Evolutionary conservation across 1,139 yeast species (phyloP).

Genomic region (Diutina catenulata): DNA sequence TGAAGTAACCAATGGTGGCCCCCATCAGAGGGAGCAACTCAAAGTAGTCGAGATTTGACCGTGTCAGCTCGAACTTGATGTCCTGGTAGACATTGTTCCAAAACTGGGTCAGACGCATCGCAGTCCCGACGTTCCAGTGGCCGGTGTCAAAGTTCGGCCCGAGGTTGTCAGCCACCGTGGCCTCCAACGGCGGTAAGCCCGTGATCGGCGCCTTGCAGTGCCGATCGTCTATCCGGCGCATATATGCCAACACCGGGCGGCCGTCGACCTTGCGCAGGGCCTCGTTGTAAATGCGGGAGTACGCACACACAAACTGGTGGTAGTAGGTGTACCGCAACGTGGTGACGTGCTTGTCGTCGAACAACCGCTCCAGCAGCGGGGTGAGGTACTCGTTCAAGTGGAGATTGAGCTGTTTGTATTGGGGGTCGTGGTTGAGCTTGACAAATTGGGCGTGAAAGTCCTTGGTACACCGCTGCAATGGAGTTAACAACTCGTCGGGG

Average conservation of each 20-base stretch:
- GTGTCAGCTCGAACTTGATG: slow-evolving; percentile 7
- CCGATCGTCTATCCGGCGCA: not conserved
- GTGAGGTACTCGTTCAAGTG: slow-evolving; percentile 3
- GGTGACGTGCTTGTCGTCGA: not conserved
- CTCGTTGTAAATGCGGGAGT: not conserved
- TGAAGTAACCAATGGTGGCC: slow-evolving; percentile 15
- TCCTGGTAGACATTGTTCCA: slow-evolving; percentile 11
- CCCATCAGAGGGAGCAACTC: slow-evolving; percentile 19
- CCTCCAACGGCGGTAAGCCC: not conserved
- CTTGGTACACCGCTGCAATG: slow-evolving; percentile 7
- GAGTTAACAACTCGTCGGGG: slow-evolving; percentile 6
- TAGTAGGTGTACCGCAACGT: slow-evolving; percentile 7
- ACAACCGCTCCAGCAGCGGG: not conserved
- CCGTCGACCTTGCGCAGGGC: not conserved
- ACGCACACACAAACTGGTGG: slow-evolving; percentile 7
- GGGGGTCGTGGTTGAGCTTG: not conserved
- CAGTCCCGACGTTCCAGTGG: not conserved
- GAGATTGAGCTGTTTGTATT: not conserved
- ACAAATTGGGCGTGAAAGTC: slow-evolving; percentile 6
- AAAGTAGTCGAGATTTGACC: slow-evolving; percentile 6
- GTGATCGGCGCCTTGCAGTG: not conserved
- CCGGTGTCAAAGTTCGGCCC: not conserved
- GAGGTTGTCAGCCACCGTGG: not conserved
- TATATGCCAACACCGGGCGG: slow-evolving; percentile 4
- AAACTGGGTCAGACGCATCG: slow-evolving; percentile 5